phyloP scores from a whole-genome alignment of 1,139 yeast species.

The Geotrichum macrosporum region DNA sequence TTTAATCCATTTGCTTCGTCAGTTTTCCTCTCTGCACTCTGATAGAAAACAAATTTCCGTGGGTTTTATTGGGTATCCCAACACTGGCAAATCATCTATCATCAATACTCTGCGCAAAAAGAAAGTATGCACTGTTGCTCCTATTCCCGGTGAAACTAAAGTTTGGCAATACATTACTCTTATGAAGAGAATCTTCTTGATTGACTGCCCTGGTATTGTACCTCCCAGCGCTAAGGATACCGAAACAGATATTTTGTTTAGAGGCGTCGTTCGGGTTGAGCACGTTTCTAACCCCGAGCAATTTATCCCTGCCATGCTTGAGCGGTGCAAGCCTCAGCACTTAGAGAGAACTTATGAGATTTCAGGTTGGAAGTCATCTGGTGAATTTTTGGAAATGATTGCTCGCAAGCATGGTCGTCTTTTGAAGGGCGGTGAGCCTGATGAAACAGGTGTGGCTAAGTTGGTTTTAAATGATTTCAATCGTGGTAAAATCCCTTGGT shows the following conservation, averaged over 20 bases:
- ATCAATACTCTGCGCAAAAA: conserved; percentile 89
- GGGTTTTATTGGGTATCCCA: conserved; percentile 96
- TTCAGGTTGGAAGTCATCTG: conserved; percentile 82
- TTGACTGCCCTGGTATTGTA: conserved; percentile 98
- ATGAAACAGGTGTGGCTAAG: conserved; percentile 88
- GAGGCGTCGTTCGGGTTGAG: conserved; percentile 98
- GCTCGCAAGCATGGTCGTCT: conserved; percentile 92
- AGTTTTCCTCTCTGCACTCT: conserved; percentile 81
- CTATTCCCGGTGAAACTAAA: conserved; percentile 98
- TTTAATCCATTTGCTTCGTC: conserved; percentile 85
- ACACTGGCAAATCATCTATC: conserved; percentile 93
- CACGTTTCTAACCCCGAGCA: conserved; percentile 95
- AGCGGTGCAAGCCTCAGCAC: conserved; percentile 83
- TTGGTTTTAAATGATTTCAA: conserved; percentile 89
- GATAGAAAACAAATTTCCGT: conserved; percentile 96
- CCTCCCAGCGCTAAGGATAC: conserved; percentile 90
- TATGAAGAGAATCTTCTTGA: conserved; percentile 90
- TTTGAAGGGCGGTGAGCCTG: conserved; percentile 97
- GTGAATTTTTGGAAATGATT: conserved; percentile 80
- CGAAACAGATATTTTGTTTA: conserved; percentile 87
- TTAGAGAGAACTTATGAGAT: conserved; percentile 93
- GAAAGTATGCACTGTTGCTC: conserved; percentile 96
- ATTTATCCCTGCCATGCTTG: conserved; percentile 81
- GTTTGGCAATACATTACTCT: conserved; percentile 98
- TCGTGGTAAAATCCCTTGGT: conserved; percentile 98